Evolutionary conservation across 805 yeast species (phyloP).

Genomic region (Blastobotrys peoriensis): DNA sequence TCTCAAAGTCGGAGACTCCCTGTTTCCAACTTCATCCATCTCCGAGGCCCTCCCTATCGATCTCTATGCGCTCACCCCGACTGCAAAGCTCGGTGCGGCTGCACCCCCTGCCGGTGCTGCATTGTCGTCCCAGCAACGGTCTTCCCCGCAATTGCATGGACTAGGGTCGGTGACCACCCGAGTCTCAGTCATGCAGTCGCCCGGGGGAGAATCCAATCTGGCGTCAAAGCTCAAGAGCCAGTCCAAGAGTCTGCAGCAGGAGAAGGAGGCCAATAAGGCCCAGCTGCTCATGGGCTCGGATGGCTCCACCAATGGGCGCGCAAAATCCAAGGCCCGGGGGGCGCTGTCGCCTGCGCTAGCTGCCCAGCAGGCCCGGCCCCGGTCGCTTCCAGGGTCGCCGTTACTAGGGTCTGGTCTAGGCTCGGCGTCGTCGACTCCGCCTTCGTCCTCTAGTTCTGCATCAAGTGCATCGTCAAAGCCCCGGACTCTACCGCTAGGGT

Average conservation of each 20-base stretch:
- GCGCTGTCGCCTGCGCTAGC: constrained; percentile 1
- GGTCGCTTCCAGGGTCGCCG: constrained; percentile 3
- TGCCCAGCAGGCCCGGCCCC: constrained; percentile 5
- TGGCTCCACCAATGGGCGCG: background rate
- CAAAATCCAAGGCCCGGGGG: background rate
- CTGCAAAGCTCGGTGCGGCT: background rate
- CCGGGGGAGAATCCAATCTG: constrained; percentile 5
- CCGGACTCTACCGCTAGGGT: constrained; percentile 14
- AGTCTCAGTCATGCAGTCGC: constrained; percentile 17
- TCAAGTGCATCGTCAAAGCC: constrained; percentile 18
- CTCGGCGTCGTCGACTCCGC: constrained; percentile 16
- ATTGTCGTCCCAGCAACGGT: constrained; percentile 1
- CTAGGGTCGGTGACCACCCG: constrained; percentile 23
- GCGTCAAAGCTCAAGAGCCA: constrained; percentile 18
- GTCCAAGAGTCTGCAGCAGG: constrained; percentile 16
- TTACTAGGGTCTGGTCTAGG: background rate
- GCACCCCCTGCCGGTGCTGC: background rate
- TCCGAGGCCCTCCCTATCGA: constrained; percentile 20
- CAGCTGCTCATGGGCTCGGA: constrained; percentile 11
- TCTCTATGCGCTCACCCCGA: constrained; percentile 9
- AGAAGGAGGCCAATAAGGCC: constrained; percentile 21
- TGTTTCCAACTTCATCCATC: constrained; percentile 13
- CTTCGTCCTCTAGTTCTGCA: constrained; percentile 14
- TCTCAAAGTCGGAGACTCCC: constrained; percentile 12
- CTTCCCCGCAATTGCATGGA: constrained; percentile 1